Evolutionary conservation across 768 basidiomycete species (phyloP), one percentile per base, ranked within the genome.

Genomic region (Tricholoma sp.): DNA sequence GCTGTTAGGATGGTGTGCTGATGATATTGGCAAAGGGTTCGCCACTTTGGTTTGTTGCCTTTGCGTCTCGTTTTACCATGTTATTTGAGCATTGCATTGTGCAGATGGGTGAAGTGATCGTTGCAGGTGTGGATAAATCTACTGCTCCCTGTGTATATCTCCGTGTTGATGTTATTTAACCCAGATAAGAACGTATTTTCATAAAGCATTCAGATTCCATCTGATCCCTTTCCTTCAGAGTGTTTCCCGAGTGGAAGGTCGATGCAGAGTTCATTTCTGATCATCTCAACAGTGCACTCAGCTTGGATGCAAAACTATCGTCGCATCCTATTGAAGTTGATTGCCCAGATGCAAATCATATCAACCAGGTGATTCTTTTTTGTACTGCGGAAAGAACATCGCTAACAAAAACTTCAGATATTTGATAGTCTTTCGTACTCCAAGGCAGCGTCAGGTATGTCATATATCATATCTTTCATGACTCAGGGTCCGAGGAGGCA

Each of bases 321-420:
- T 93, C 91, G 10, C 95, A 98, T 68, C 90, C 96, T 1, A 89
- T 98, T 63, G 92, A 98, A 68, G 91, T 96, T 28, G 86, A 88
- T 12, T 92, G 89, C 66, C 89, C 87, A 0, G 91, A 95, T 67
- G 88, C 91, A 7, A 88, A 89, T 65, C 80, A 87, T 62, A 91
- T 94, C 65, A 88, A 88, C 63, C 87, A 88, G 75, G 85, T 85
- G 47, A 48, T 62, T 56, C 28, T 13, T 24, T 24, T 29, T 36
- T 52, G 44, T 18, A 20, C 32, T 1, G 32, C 7, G 31, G 24
- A 31, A 51, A 29, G 24, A 24, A 52, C 4, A 20, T n/a, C 12
- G 41, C 33, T 13, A 11, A 29, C 47, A 55, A 52, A 24, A 31
- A 51, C 24, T 42, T n/a, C 68, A 95, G 84, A 93, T 96, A 57